Evolutionary conservation across 331 rosid genomes (phyloP), one percentile per base, ranked within the genome.

Genomic region (Rhamnella rubrinervis): DNA sequence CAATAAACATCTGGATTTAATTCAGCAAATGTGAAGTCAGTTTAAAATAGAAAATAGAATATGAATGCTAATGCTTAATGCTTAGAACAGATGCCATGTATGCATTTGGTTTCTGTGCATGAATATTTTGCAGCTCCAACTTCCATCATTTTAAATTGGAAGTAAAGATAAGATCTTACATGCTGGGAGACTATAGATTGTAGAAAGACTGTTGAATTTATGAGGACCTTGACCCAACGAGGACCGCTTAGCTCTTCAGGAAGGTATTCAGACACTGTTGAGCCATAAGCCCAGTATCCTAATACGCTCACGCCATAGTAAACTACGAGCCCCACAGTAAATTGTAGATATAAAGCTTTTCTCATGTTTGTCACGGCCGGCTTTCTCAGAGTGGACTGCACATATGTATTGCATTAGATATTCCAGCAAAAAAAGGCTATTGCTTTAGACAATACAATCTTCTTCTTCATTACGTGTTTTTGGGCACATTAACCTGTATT

Each of bases 201-300:
- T 4, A 87, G 77, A 63, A 82, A 82, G 50, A 71, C 78, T 3
- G 86, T 11, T 40, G 68, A 63, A 19, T 85, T 87, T 21, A 82
- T 41, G 49, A 80, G 60, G 25, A 85, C 63, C 8, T 76, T 82
- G 58, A 80, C 84, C 82, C 80, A 87, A 67, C 31, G 82, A 25
- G 92, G 89, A 40, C 89, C 88, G 39, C 75, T 75, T 5, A 78
- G 68, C 51, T 82, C 79, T 37, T 71, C 40, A 1, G 89, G 92
- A 40, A 87, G 81, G 69, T 85, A 87, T 1, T 72, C 71, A 0
- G 86, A 82, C 3, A 69, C 85, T 5, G 41, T 37, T 15, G 89
- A 55, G 2, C 92, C 92, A 68, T 87, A 87, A 53, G 89, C 92
- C 92, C 92, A 87, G 75, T 82, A 87, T 18, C 87, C 89, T 1